These are phyloP conservation scores for Carex sylvatica DNA, from an alignment of 202 grass and related monocot species.

Conservation along the genomic window DNA sequence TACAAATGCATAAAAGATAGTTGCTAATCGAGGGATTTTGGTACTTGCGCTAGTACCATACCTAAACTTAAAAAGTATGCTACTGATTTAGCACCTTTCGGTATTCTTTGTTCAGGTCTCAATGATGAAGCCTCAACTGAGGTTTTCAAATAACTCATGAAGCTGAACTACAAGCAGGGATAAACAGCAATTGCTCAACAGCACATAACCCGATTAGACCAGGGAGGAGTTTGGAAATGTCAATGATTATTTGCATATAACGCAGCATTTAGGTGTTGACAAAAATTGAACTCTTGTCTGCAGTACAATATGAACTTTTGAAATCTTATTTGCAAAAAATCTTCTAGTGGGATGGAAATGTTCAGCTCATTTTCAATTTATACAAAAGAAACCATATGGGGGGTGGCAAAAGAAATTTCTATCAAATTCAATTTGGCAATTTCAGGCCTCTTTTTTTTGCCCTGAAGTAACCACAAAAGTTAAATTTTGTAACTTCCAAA, in stretches of 20 bases:
- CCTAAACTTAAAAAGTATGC: neutral
- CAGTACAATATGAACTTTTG: neutral
- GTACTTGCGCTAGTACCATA: neutral
- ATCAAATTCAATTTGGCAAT: neutral
- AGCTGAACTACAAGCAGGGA: neutral
- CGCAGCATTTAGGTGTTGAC: neutral
- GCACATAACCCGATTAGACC: neutral
- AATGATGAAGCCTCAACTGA: neutral
- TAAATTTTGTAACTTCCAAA: conserved; percentile 22
- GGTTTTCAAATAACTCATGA: neutral
- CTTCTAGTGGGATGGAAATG: neutral
- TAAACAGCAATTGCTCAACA: neutral
- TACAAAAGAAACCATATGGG: neutral
- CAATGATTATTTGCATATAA: conserved; percentile 9
- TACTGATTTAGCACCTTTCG: conserved; percentile 4
- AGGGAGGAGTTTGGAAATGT: neutral
- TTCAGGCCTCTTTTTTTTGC: neutral
- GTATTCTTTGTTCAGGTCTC: neutral
- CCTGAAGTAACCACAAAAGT: neutral
- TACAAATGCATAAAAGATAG: conserved; percentile 5
- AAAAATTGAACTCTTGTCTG: neutral
- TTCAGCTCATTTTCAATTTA: neutral
- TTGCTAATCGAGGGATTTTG: neutral
- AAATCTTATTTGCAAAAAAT: neutral
- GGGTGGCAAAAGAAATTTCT: neutral